Evolutionary conservation across 495 filamentous ascomycete species (phyloP), one percentile per base, ranked within the genome.

Genomic region (Paragyromitra xinjiangensis): DNA sequence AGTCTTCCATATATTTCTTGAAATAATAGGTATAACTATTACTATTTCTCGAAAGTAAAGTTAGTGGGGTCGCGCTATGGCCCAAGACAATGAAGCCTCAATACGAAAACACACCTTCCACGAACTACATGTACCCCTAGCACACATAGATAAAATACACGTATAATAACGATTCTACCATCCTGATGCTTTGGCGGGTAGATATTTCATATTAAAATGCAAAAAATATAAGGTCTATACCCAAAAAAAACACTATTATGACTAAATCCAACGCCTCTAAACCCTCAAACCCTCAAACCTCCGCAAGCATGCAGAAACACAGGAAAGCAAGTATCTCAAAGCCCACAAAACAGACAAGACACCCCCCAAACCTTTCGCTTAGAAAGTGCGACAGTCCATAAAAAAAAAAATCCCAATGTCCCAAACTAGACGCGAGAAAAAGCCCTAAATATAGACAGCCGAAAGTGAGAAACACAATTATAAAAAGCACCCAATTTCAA

Each of bases 401-500:
- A 71, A 56, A 44, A 14, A 62, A 4, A 22, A 48, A 59, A 22
- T 1, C 53, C 12, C 8, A 55, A 11, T 14, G 34, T 12, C 51
- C 19, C 16, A 12, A 62, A 71, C 3, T 1, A 61, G 24, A 45
- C 39, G 5, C 9, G 65, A 16, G 12, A 22, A 56, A 51, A 63
- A 50, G 0, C 68, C 68, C 55, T 48, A 64, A 40, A 71, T 71
- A 71, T 64, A 39, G 26, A 71, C 56, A 71, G 14, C 8, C 22
- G 55, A 63, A 63, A 22, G 51, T 45, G 29, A 42, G 39, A 42
- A 29, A 39, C 29, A 24, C n/a, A 68, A 26, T 39, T 55, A 24
- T 62, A 69, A 70, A 55, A 64, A 53, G 5, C 26, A 59, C 26
- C 55, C 58, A 71, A 71, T 34, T 22, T 58, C 66, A 69, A 69